Conservation (phyloP, 2,329 filamentous ascomycete genomes). For the Celoporthe dispersa region DNA sequence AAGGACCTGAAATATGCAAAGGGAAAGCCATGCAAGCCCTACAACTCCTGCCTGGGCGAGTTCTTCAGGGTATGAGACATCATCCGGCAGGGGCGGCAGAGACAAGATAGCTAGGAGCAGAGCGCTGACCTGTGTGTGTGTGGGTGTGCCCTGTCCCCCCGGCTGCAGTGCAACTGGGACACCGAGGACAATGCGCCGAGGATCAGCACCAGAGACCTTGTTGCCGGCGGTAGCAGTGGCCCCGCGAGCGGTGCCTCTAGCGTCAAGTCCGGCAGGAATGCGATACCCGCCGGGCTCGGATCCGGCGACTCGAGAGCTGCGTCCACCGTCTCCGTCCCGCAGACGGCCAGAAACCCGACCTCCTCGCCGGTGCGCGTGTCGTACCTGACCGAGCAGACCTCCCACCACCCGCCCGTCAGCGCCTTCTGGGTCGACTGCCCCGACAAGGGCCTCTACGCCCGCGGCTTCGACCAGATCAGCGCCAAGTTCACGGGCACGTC, state of each 20-base stretch:
- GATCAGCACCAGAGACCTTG: slow-evolving; percentile 57
- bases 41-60: slow-evolving; percentile 95
- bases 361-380: slow-evolving; percentile 74
- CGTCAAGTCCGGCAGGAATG: slow-evolving; percentile 48
- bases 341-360: slow-evolving; percentile 46
- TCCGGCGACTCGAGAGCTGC: slow-evolving; percentile 49
- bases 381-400: slow-evolving; percentile 96
- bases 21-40: slow-evolving; percentile 97
- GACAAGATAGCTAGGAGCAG: background rate
- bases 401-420: slow-evolving; percentile 95
- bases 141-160: slow-evolving; percentile 17
- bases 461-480: slow-evolving; percentile 93
- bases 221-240: slow-evolving; percentile 37
- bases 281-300: slow-evolving; percentile 31
- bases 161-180: slow-evolving; percentile 90
- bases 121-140: slow-evolving; percentile 16
- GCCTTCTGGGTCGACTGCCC: slow-evolving; percentile 94
- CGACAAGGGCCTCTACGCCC: slow-evolving; percentile 83
- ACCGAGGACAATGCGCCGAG: slow-evolving; percentile 77
- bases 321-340: slow-evolving; percentile 56
- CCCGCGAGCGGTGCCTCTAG: slow-evolving; percentile 52
- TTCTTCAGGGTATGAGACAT: slow-evolving; percentile 80
- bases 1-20: slow-evolving; percentile 99
- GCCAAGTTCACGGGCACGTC: slow-evolving; percentile 98
- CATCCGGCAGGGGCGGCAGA: background rate